These are phyloP conservation scores for Acanthamoeba castellanii DNA, from an alignment of 208 protist species.

Conservation along the genomic window DNA sequence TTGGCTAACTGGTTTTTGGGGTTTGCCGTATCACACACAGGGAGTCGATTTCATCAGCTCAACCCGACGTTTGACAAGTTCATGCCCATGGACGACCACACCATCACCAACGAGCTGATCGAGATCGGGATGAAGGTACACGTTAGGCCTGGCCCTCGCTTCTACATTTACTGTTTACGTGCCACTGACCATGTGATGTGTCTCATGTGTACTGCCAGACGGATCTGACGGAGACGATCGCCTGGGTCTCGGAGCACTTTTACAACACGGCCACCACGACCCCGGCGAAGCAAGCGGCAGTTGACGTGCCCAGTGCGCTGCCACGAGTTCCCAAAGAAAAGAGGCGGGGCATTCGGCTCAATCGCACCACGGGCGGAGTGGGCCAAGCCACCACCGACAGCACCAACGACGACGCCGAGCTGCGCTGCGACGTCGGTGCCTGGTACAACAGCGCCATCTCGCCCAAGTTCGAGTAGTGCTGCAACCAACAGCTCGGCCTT, in stretches of 20 bases:
- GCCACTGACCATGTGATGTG: neutral
- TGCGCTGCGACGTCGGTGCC: neutral
- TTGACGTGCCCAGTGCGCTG: neutral
- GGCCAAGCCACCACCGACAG: neutral
- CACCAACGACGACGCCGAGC: neutral
- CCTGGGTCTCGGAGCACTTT: conserved; percentile 41
- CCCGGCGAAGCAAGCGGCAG: neutral
- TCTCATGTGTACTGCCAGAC: neutral
- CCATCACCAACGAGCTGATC: conserved; percentile 35
- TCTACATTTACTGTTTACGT: neutral
- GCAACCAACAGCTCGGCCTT: no score
- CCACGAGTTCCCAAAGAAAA: neutral
- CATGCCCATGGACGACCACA: conserved; percentile 61
- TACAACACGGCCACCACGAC: neutral
- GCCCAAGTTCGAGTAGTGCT: neutral
- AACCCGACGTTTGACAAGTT: conserved; percentile 30
- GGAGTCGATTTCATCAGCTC: conserved; percentile 34
- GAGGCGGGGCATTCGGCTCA: neutral
- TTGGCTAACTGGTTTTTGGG: neutral
- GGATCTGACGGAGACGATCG: conserved; percentile 41
- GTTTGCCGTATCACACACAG: neutral
- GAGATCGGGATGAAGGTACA: neutral
- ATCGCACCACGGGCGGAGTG: neutral
- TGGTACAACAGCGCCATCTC: conserved; percentile 26
- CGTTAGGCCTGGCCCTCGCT: neutral